phyloP scores from a whole-genome alignment of 768 basidiomycete genomes.

The Trametes coccinea region DNA sequence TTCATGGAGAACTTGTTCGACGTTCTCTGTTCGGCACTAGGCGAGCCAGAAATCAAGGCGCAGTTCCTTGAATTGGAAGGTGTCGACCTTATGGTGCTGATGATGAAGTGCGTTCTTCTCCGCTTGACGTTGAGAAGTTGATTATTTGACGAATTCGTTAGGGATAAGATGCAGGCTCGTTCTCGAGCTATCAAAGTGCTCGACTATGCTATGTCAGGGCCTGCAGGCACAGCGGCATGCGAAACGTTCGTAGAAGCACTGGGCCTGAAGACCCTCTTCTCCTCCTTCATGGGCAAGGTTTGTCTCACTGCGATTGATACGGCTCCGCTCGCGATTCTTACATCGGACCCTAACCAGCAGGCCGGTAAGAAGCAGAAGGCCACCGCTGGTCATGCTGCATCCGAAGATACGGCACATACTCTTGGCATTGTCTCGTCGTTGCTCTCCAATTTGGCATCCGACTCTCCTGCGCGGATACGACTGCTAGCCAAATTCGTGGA shows the following conservation, averaged over 20 bases:
- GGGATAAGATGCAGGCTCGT: constrained; percentile 80
- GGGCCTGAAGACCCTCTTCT: constrained; percentile 89
- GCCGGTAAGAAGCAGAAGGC: constrained; percentile 62
- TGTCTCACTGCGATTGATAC: neutral
- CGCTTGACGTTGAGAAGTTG: neutral
- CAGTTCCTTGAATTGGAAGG: constrained; percentile 90
- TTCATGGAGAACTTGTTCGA: constrained; percentile 99
- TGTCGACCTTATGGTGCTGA: constrained; percentile 94
- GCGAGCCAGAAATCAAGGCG: constrained; percentile 75
- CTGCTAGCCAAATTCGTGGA: constrained; percentile 94
- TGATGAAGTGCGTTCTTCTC: constrained; percentile 80
- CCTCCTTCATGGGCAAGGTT: constrained; percentile 85
- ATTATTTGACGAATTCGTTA: constrained; percentile 29
- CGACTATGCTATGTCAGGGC: constrained; percentile 86
- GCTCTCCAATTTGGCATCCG: constrained; percentile 83
- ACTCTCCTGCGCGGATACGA: constrained; percentile 76
- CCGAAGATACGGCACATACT: constrained; percentile 85
- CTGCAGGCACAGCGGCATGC: constrained; percentile 67
- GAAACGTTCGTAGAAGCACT: constrained; percentile 84
- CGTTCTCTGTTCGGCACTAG: constrained; percentile 80
- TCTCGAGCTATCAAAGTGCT: constrained; percentile 88
- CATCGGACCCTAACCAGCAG: neutral
- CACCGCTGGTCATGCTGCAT: constrained; percentile 47
- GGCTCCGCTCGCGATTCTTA: neutral
- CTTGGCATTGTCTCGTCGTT: constrained; percentile 88